phyloP scores from a whole-genome alignment of 2,329 filamentous ascomycete species.

The Cytospora chrysosperma region DNA sequence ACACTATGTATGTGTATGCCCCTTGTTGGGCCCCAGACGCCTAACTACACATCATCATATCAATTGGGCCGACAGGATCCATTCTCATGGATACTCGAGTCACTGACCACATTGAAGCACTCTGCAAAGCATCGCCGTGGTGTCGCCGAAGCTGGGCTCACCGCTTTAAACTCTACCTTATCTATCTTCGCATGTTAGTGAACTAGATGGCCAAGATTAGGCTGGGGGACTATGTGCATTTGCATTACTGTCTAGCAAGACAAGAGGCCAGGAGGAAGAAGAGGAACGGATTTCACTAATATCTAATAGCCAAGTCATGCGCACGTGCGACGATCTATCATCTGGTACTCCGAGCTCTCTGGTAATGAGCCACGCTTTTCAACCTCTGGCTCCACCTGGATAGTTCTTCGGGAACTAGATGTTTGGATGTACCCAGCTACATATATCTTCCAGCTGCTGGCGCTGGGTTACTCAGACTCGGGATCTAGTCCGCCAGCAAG shows the following conservation, averaged over 20 bases:
- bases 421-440: background rate
- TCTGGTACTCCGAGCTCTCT: background rate
- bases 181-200: background rate
- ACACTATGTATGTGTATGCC: background rate
- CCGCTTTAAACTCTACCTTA: background rate
- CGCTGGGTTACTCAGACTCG: background rate
- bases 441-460: background rate
- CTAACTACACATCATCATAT: background rate
- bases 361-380: background rate
- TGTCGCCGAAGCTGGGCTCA: background rate
- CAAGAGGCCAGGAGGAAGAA: background rate
- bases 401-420: background rate
- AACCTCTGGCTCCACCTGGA: background rate
- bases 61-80: background rate
- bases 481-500: background rate
- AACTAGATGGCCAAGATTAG: background rate
- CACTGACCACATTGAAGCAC: background rate
- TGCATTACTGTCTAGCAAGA: background rate
- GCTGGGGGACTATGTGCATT: background rate
- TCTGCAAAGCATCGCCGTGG: background rate
- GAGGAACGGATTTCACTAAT: background rate
- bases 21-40: background rate
- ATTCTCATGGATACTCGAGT: background rate
- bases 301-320: background rate
- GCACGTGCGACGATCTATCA: background rate